phyloP scores from a whole-genome alignment of 2,329 filamentous ascomycete species.

The Arthroderma sp. region DNA sequence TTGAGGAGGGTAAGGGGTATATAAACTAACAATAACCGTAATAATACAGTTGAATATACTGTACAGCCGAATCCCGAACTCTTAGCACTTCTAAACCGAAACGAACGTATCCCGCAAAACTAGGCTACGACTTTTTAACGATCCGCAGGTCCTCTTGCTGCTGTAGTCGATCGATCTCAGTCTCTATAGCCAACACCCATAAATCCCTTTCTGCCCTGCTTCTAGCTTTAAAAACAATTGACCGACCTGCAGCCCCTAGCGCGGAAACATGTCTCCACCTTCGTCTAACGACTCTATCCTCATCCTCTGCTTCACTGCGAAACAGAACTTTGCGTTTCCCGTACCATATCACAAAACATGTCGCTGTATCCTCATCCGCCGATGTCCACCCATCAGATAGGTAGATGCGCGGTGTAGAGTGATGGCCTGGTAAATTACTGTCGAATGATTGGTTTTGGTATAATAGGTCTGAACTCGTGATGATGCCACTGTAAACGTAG shows the following conservation, averaged over 20 bases:
- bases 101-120: neutral
- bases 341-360: conserved; percentile 55
- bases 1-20: too few relatives aligned
- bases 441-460: conserved; percentile 54
- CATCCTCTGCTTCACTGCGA: conserved; percentile 26
- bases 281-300: conserved; percentile 20
- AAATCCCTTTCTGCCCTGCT: conserved; percentile 53
- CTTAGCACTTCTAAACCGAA: too few relatives aligned
- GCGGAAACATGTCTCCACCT: conserved; percentile 46
- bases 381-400: conserved; percentile 48
- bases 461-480: conserved; percentile 49
- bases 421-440: conserved; percentile 46
- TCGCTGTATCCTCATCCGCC: conserved; percentile 52
- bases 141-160: conserved; percentile 39
- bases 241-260: conserved; percentile 47
- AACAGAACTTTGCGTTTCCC: conserved; percentile 45
- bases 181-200: conserved; percentile 53
- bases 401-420: conserved; percentile 47
- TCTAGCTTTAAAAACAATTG: conserved; percentile 52
- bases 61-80: too few relatives aligned
- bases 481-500: conserved; percentile 52
- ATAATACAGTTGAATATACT: too few relatives aligned
- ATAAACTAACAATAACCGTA: too few relatives aligned
- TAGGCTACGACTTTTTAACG: conserved; percentile 13
- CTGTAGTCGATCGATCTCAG: conserved; percentile 50